phyloP scores from a whole-genome alignment of 164 flowering plant species.

The Kingdonia uniflora region DNA sequence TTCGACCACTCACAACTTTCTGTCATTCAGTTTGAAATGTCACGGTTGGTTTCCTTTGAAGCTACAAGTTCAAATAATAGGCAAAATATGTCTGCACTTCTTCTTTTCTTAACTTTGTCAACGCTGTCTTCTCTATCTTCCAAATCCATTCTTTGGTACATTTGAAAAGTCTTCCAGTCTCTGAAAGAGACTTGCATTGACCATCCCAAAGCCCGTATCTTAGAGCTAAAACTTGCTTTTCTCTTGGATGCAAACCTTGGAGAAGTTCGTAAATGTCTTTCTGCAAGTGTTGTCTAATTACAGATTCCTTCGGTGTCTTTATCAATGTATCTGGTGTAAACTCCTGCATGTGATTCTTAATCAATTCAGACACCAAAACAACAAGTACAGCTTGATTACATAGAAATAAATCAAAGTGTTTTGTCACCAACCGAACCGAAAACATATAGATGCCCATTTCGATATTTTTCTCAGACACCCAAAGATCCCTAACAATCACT shows the following conservation, averaged over 20 bases:
- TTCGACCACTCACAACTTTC: too few species aligned
- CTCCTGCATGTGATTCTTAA: slow-evolving; percentile 75
- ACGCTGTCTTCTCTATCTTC: slow-evolving; percentile 50
- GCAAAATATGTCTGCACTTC: slow-evolving; percentile 23
- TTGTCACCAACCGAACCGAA: background rate
- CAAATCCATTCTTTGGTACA: slow-evolving; percentile 80
- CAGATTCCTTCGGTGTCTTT: slow-evolving; percentile 43
- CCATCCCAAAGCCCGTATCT: slow-evolving; percentile 39
- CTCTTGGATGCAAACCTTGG: slow-evolving; percentile 41
- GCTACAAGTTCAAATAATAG: slow-evolving; percentile 33
- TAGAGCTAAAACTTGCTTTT: slow-evolving; percentile 45
- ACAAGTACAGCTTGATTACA: background rate
- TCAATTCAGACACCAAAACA: too few species aligned
- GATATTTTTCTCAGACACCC: too few species aligned
- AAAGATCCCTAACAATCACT: too few species aligned
- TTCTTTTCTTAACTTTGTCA: slow-evolving; percentile 34
- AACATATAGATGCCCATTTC: too few species aligned
- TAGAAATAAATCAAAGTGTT: background rate
- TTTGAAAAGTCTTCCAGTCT: slow-evolving; percentile 19
- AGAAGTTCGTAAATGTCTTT: slow-evolving; percentile 36
- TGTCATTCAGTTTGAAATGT: too few species aligned
- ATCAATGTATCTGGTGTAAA: slow-evolving; percentile 40
- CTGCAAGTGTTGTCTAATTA: slow-evolving; percentile 42
- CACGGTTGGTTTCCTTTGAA: slow-evolving; percentile 1
- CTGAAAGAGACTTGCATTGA: slow-evolving; percentile 19